These are phyloP conservation scores for Saccharomyces uvarum DNA, from an alignment of 1,139 yeast genomes.

Conservation along the genomic window DNA sequence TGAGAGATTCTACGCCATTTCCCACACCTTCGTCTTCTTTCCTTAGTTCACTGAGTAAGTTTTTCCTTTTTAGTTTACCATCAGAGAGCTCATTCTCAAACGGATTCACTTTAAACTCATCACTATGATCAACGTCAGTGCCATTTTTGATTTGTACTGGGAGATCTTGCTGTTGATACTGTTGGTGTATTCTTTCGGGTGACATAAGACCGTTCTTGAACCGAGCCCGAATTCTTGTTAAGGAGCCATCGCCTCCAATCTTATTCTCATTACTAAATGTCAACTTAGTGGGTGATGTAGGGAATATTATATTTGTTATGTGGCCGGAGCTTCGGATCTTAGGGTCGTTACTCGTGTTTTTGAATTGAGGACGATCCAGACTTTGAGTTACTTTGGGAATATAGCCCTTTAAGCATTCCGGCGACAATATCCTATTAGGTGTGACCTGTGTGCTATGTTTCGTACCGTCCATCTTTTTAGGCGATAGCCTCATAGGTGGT, in stretches of 20 bases:
- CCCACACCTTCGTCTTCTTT: background rate
- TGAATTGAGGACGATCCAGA: conserved; percentile 13
- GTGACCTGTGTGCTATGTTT: conserved; percentile 13
- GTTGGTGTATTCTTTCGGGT: conserved; percentile 11
- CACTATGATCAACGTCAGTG: background rate
- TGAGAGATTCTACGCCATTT: background rate
- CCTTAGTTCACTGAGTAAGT: background rate
- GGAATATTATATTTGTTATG: conserved; percentile 10
- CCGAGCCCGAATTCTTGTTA: conserved; percentile 23
- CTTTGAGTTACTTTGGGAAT: conserved; percentile 14
- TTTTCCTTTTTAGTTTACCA: background rate
- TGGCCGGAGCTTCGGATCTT: conserved; percentile 8
- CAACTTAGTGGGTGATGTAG: conserved; percentile 20
- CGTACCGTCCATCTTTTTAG: conserved; percentile 10
- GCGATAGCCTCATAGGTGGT: conserved; percentile 23
- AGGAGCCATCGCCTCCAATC: conserved; percentile 25
- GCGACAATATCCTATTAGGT: conserved; percentile 19
- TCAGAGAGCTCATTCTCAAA: background rate
- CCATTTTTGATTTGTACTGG: background rate
- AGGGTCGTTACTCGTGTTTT: background rate
- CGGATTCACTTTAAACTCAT: background rate
- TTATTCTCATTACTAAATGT: conserved; percentile 15
- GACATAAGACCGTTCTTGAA: conserved; percentile 18
- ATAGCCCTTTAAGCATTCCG: conserved; percentile 13
- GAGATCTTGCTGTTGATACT: background rate